These are phyloP conservation scores for Ilyonectria destructans DNA, from an alignment of 2,329 filamentous ascomycete genomes.

Conservation along the genomic window DNA sequence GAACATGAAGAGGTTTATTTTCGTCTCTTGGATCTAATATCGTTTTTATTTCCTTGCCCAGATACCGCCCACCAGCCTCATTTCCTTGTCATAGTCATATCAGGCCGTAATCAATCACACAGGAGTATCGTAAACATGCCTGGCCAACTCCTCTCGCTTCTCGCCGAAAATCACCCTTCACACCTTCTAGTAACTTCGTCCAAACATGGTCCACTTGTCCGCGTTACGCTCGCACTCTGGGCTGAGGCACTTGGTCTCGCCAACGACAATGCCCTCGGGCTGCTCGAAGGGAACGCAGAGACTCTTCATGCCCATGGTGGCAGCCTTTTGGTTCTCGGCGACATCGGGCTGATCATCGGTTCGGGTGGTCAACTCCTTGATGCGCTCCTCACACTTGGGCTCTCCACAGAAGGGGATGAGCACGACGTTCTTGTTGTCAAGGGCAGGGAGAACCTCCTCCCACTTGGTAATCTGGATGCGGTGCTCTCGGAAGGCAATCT, in stretches of 20 bases:
- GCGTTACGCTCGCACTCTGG: constrained; percentile 85
- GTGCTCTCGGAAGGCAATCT: constrained; percentile 84
- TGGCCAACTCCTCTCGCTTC: constrained; percentile 49
- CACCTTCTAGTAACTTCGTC: constrained; percentile 74
- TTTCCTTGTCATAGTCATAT: constrained; percentile 48
- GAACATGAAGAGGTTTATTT: constrained; percentile 37
- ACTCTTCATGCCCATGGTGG: constrained; percentile 78
- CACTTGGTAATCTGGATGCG: constrained; percentile 87
- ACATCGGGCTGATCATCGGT: constrained; percentile 74
- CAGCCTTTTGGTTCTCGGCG: constrained; percentile 69
- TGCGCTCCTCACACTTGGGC: constrained; percentile 88
- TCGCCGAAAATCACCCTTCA: constrained; percentile 38
- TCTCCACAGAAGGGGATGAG: constrained; percentile 92
- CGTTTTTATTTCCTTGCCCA: constrained; percentile 42
- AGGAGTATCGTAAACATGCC: constrained; percentile 52
- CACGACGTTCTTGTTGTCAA: constrained; percentile 94
- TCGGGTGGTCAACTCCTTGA: constrained; percentile 92
- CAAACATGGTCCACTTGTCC: constrained; percentile 94
- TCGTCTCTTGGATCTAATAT: constrained; percentile 42
- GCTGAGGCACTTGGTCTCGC: constrained; percentile 92
- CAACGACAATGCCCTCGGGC: constrained; percentile 83
- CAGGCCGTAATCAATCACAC: constrained; percentile 50
- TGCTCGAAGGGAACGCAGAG: constrained; percentile 86
- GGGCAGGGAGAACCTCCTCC: constrained; percentile 90
- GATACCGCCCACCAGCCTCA: constrained; percentile 34